These are phyloP conservation scores for Daldinia caldariorum DNA, from an alignment of 495 filamentous ascomycete genomes.

Conservation along the genomic window DNA sequence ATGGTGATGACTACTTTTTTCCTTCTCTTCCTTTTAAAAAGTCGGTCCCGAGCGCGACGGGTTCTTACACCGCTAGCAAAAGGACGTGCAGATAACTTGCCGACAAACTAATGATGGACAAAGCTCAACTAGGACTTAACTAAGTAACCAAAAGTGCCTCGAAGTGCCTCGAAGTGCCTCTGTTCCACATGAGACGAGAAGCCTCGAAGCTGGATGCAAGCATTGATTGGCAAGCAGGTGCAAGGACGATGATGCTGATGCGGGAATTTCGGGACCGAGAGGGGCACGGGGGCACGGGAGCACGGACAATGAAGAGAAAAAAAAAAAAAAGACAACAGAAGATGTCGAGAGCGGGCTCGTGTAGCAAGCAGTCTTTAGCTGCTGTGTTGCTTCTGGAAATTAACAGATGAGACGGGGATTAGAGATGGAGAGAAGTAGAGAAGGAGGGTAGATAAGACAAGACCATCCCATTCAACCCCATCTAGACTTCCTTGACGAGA, in stretches of 20 bases:
- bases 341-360: conserved; percentile 31
- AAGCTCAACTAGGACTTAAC: conserved; percentile 37
- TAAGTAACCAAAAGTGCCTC: conserved; percentile 26
- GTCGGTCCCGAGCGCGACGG: conserved; percentile 47
- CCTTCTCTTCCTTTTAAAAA: conserved; percentile 20
- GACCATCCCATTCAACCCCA: conserved; percentile 30
- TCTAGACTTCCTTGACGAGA: conserved; percentile 10
- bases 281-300: not conserved
- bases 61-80: conserved; percentile 38
- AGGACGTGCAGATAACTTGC: conserved; percentile 27
- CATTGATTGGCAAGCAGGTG: conserved; percentile 42
- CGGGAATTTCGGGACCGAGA: conserved; percentile 45
- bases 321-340: not conserved
- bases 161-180: conserved; percentile 32
- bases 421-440: not conserved
- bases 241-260: conserved; percentile 32
- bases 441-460: conserved; percentile 22
- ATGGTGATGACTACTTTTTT: conserved; percentile 25
- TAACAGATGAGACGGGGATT: conserved; percentile 11
- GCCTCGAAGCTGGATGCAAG: conserved; percentile 26
- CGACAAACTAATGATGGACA: conserved; percentile 28
- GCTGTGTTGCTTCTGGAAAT: conserved; percentile 38
- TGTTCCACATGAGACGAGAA: conserved; percentile 46
- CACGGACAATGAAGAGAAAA: conserved; percentile 16
- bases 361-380: conserved; percentile 33